Percentiles rank a stretch among this genome's conserved stretches.
Evolutionary conservation across 2,329 filamentous ascomycete species (phyloP).

Genomic region (Botrytis deweyae): DNA sequence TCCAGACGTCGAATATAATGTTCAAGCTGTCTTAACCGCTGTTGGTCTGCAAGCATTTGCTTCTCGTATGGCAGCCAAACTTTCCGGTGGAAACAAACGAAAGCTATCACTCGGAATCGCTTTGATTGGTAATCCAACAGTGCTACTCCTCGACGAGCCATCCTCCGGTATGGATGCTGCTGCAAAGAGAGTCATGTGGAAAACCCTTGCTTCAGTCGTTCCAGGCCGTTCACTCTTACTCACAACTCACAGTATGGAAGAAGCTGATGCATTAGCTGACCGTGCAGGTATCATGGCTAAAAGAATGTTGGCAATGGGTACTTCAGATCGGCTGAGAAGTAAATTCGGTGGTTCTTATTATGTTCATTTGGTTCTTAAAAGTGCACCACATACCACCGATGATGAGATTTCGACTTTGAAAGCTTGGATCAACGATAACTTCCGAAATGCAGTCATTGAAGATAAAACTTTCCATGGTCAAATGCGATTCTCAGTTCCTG

Average conservation of each 20-base stretch:
- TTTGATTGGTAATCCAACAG: constrained; percentile 85
- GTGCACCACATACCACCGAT: constrained; percentile 69
- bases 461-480: constrained; percentile 80
- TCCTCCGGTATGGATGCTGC: constrained; percentile 87
- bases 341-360: constrained; percentile 78
- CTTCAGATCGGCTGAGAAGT: constrained; percentile 67
- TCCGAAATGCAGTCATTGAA: constrained; percentile 68
- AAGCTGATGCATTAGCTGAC: constrained; percentile 83
- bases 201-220: constrained; percentile 70
- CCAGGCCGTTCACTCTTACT: constrained; percentile 79
- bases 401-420: constrained; percentile 67
- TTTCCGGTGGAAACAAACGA: constrained; percentile 91
- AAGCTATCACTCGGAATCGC: constrained; percentile 88
- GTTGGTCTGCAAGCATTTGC: constrained; percentile 74
- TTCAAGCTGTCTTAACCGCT: constrained; percentile 72
- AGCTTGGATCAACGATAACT: constrained; percentile 60
- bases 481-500: constrained; percentile 75
- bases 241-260: constrained; percentile 94
- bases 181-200: constrained; percentile 91
- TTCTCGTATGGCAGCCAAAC: constrained; percentile 70
- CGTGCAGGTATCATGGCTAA: constrained; percentile 83
- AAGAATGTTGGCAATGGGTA: constrained; percentile 82
- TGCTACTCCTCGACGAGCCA: constrained; percentile 86
- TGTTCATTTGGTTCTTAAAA: constrained; percentile 74
- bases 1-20: constrained; percentile 71